Conservation (phyloP, 208 protist genomes). For the Wallacemonas collosoma region DNA sequence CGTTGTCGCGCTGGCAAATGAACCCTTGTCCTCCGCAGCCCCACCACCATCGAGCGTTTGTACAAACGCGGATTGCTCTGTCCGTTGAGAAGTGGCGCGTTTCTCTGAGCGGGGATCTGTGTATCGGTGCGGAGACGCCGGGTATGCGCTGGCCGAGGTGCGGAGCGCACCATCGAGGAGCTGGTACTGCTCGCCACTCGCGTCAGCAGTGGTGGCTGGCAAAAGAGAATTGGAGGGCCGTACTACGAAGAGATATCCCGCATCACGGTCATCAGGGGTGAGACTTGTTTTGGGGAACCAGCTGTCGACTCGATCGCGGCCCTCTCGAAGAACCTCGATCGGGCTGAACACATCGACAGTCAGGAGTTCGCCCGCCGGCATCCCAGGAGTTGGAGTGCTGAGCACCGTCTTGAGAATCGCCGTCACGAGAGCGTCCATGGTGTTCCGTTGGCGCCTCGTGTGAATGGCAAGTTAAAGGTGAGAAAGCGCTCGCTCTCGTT, state of each 20-base stretch:
- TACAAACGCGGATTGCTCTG: neutral
- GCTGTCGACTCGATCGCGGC: neutral
- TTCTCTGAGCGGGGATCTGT: too few species aligned
- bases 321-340: slow-evolving; percentile 13
- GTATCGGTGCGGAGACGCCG: too few species aligned
- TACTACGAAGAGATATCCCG: neutral
- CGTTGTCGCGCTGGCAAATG: neutral
- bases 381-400: neutral
- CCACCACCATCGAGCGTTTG: neutral
- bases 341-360: slow-evolving; percentile 8
- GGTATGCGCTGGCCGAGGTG: too few species aligned
- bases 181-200: neutral
- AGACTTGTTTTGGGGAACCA: neutral
- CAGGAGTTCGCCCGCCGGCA: neutral
- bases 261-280: slow-evolving; percentile 8
- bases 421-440: neutral
- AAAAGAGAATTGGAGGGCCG: neutral
- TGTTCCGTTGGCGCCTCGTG: too few species aligned
- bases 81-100: too few species aligned
- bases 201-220: neutral
- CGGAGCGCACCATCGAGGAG: too few species aligned
- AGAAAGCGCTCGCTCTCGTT: too few species aligned
- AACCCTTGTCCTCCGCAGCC: neutral
- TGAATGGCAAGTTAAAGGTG: too few species aligned
- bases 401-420: slow-evolving; percentile 1